Percentiles rank a stretch among this genome's conserved stretches.
Conservation (phyloP, 768 basidiomycete genomes). For the Psilocybe azurescens region DNA sequence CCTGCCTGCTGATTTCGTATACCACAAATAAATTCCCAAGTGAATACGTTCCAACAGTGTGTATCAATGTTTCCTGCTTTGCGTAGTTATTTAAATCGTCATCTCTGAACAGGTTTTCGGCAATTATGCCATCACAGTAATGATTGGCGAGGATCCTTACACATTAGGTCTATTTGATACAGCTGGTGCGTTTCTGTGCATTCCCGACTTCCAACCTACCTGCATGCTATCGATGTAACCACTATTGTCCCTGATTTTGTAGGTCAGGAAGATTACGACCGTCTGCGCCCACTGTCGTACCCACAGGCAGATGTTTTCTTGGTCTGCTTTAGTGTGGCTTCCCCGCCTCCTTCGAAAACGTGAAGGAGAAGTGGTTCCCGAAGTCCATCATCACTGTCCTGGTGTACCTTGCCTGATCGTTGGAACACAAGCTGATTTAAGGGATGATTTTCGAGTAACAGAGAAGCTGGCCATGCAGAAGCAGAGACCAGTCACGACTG, state of each 20-base stretch:
- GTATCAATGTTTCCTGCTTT: conserved; percentile 40
- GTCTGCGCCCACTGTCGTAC: conserved; percentile 98
- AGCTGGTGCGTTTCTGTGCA: conserved; percentile 71
- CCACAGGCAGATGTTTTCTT: conserved; percentile 99
- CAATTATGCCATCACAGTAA: conserved; percentile 98
- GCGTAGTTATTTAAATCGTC: conserved; percentile 19
- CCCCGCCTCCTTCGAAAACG: conserved; percentile 98
- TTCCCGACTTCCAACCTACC: conserved; percentile 2
- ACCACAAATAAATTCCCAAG: conserved; percentile 98
- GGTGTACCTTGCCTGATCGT: conserved; percentile 99
- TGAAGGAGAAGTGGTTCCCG: conserved; percentile 99
- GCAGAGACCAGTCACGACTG: conserved; percentile 87
- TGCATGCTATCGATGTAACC: neutral
- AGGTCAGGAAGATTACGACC: conserved; percentile 99
- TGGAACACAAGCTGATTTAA: conserved; percentile 96
- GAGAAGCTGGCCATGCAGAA: conserved; percentile 98
- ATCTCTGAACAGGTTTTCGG: conserved; percentile 75
- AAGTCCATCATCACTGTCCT: conserved; percentile 99
- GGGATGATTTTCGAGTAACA: conserved; percentile 90
- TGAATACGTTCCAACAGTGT: conserved; percentile 97
- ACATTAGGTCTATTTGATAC: conserved; percentile 99
- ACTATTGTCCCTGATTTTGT: conserved; percentile 12
- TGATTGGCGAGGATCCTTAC: conserved; percentile 99
- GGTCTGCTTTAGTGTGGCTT: conserved; percentile 98
- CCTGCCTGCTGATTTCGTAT: conserved; percentile 95